These are phyloP conservation scores for Elsinoe ampelina DNA, from an alignment of 2,329 filamentous ascomycete genomes.

Conservation along the genomic window DNA sequence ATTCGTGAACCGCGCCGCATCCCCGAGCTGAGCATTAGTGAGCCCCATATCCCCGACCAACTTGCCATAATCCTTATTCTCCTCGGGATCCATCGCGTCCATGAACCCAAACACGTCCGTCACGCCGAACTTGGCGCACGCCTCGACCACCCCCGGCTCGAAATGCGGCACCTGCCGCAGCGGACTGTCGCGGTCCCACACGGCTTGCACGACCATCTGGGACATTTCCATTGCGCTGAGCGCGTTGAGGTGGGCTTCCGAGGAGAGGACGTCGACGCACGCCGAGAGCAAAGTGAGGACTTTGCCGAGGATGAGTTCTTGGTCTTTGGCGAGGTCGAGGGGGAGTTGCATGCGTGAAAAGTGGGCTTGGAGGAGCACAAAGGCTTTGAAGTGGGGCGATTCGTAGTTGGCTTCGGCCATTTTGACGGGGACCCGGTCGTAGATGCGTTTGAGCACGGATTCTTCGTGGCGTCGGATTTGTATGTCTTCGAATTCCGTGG, in stretches of 20 bases:
- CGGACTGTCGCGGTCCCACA: slow-evolving; percentile 97
- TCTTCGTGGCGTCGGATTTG: slow-evolving; percentile 93
- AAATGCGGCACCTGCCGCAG: slow-evolving; percentile 98
- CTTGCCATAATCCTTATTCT: slow-evolving; percentile 71
- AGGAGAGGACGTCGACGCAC: slow-evolving; percentile 88
- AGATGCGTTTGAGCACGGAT: slow-evolving; percentile 76
- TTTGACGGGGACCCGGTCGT: slow-evolving; percentile 90
- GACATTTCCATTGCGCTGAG: slow-evolving; percentile 99
- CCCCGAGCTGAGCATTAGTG: slow-evolving; percentile 68
- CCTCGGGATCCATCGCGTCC: slow-evolving; percentile 94
- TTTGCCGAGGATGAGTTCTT: slow-evolving; percentile 77
- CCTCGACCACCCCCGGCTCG: slow-evolving; percentile 70
- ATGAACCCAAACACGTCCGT: slow-evolving; percentile 97
- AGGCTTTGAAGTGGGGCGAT: slow-evolving; percentile 96
- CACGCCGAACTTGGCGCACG: slow-evolving; percentile 70
- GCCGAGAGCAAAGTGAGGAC: slow-evolving; percentile 82
- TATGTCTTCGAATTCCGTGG: slow-evolving; percentile 90
- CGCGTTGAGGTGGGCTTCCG: slow-evolving; percentile 90
- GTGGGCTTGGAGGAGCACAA: slow-evolving; percentile 93
- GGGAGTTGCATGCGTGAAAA: slow-evolving; percentile 96
- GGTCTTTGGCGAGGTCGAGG: slow-evolving; percentile 90
- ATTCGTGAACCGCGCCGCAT: slow-evolving; percentile 94
- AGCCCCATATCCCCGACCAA: slow-evolving; percentile 72
- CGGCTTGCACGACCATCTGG: slow-evolving; percentile 96
- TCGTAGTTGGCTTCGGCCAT: slow-evolving; percentile 80